Percentiles rank a stretch among this genome's conserved stretches.
Evolutionary conservation across 1,139 yeast species (phyloP).

Genomic region (Saccharomyces hybrid): DNA sequence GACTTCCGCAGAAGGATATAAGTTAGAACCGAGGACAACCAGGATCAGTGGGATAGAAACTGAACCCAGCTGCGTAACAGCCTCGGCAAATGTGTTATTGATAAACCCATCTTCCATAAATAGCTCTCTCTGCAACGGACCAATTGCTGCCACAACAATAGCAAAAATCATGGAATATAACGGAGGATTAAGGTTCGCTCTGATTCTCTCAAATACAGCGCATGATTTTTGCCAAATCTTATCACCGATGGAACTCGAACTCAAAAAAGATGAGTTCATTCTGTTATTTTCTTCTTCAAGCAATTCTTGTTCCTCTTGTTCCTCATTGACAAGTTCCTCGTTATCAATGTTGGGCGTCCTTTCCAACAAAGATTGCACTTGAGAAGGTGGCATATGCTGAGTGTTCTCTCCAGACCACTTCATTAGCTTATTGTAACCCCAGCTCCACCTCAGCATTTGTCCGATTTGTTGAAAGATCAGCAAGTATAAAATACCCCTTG

Average conservation of each 20-base stretch:
- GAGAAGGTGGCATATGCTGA: constrained; percentile 27
- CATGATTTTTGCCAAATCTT: constrained; percentile 8
- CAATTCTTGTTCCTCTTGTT: not conserved
- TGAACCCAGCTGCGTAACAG: constrained; percentile 72
- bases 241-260: constrained; percentile 9
- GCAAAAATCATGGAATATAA: constrained; percentile 85
- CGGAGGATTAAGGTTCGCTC: constrained; percentile 81
- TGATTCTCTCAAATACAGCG: constrained; percentile 8
- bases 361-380: constrained; percentile 16
- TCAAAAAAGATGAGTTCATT: not conserved
- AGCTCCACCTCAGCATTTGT: constrained; percentile 71
- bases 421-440: constrained; percentile 69
- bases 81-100: constrained; percentile 67
- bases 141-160: constrained; percentile 74
- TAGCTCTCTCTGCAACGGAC: constrained; percentile 56
- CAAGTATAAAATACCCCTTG: constrained; percentile 64
- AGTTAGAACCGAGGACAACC: constrained; percentile 68
- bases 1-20: constrained; percentile 57
- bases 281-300: not conserved
- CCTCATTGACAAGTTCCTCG: not conserved
- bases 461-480: constrained; percentile 73
- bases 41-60: constrained; percentile 83
- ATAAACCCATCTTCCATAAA: constrained; percentile 62
- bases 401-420: constrained; percentile 36
- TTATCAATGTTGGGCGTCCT: not conserved